Evolutionary conservation across 352 stramenopile genomes (phyloP), one percentile per base, ranked within the genome.

Genomic region (Pythium utonaiense): DNA sequence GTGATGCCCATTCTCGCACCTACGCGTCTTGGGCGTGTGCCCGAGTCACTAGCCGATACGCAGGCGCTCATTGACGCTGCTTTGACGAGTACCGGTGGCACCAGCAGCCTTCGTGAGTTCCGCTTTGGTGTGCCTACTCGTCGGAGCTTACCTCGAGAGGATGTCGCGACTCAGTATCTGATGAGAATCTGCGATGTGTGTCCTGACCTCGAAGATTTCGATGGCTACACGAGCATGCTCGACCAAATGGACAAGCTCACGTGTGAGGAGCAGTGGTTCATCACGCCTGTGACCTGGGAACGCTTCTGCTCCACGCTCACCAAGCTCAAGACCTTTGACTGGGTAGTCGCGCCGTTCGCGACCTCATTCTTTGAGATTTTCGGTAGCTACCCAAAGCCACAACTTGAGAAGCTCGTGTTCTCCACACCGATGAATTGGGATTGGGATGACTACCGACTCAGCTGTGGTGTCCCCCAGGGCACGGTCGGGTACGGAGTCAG

Each of bases 321-420:
- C 2, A 31, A 63, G 3, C 49, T 69, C 48, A 55, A 47, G 33
- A 41, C 17, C 5, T 64, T 63, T 40, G 54, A 69, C 27, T 69
- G 62, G 62, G 40, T 57, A 24, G 54, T 55, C n/a, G 54, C 25
- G 41, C 55, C 62, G 33, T 61, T 61, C n/a, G 22, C 49, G 21
- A 64, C 48, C 2, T 22, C 28, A 25, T 69, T 69, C 42, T 69
- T 69, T 19, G 48, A 54, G n/a, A 56, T 64, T 16, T 64, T 69
- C 47, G 62, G 62, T 25, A 41, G 41, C 4, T 57, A 60, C 25
- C 19, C 24, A 7, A 67, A 62, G 55, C 55, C 55, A 7, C 10
- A 60, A 9, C 48, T 69, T 1, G 40, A 56, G 9, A 42, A 47
- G 30, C 50, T 64, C 31, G 22, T 54, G 25, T 51, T 69, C 13